A percentile compares a stretch with the other conserved stretches of the same genome.
Conservation (phyloP, 176 grass and related monocot species). For the Phyllostachys edulis region DNA sequence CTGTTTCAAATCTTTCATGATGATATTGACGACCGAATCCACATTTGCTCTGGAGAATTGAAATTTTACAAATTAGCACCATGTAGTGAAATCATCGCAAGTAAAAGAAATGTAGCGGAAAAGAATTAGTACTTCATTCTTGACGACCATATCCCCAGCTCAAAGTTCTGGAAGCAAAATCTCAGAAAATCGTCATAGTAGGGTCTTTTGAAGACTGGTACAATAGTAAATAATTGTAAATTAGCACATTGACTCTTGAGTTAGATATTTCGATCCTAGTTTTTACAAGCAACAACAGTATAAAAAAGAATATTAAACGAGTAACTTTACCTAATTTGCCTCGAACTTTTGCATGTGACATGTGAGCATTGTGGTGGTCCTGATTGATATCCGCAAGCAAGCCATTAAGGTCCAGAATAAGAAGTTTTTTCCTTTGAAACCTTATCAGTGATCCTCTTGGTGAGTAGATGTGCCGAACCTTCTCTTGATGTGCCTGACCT, state of each 20-base stretch:
- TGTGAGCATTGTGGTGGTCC: conserved; percentile 19
- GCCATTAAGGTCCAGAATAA: conserved; percentile 94
- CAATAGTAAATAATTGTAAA: conserved; percentile 30
- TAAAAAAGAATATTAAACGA: conserved; percentile 4
- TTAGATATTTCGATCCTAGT: neutral
- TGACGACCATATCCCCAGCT: conserved; percentile 83
- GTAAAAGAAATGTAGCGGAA: neutral
- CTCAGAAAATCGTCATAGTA: conserved; percentile 70
- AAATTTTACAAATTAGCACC: conserved; percentile 21
- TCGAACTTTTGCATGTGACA: conserved; percentile 53
- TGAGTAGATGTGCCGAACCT: conserved; percentile 28
- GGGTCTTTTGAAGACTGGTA: conserved; percentile 71
- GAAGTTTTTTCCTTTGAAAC: conserved; percentile 65
- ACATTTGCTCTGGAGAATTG: conserved; percentile 66
- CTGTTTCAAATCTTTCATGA: conserved; percentile 62
- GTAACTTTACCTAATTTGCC: conserved; percentile 62
- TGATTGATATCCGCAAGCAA: conserved; percentile 78
- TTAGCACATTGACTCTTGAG: conserved; percentile 9
- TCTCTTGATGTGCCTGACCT: conserved; percentile 29
- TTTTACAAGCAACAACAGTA: conserved; percentile 27
- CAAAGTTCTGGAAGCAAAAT: conserved; percentile 80
- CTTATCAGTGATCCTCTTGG: conserved; percentile 48
- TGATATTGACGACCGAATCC: conserved; percentile 49
- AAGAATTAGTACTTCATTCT: conserved; percentile 59
- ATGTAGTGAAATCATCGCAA: conserved; percentile 2